Evolutionary conservation across 164 flowering plant species (phyloP), one percentile per base, ranked within the genome.

Genomic region (Hamamelis virginiana): DNA sequence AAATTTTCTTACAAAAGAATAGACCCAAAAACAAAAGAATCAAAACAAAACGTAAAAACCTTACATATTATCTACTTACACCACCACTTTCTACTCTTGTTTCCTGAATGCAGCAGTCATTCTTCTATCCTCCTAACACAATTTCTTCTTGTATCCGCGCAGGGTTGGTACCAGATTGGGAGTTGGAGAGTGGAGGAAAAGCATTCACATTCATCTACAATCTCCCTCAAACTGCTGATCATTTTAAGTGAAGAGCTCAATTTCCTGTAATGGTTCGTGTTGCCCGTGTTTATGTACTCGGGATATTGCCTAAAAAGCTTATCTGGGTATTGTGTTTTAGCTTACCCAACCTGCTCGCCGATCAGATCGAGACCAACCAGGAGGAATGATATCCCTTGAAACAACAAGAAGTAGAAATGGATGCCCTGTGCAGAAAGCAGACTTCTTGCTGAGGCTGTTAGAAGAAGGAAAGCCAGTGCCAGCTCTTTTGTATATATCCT

Each of bases 341-440:
- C n/a, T 87, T 75, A 93, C 53, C 79, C 76, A 14, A 96, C 84
- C 74, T 96, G 99, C 79, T 96, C 97, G 9, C 99, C 99, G 33
- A 96, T 93, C 79, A 96, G 77, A 72, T 96, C 99, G 1, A 96
- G 83, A 64, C 99, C 99, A 63, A 96, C 99, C 41, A 96, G 82
- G 70, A 95, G 62, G 84, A 95, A 95, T 0, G 99, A 89, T 47
- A 95, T 64, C 38, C 99, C 99, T 74, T 95, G 99, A 66, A 95
- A 95, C 48, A 95, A 91, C 76, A 95, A 83, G 87, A 95, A 95
- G 85, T 95, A 95, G 75, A 95, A 95, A 74, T 95, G 99, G 72
- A 95, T 89, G 8, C 99, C 99, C 78, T 95, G 98, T 19, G 97
- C 97, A 1, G 99, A 90, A 13, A 95, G 75, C 45, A 95, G 85